Conservation (phyloP, 2,329 filamentous ascomycete species). For the Neurospora crassa region DNA sequence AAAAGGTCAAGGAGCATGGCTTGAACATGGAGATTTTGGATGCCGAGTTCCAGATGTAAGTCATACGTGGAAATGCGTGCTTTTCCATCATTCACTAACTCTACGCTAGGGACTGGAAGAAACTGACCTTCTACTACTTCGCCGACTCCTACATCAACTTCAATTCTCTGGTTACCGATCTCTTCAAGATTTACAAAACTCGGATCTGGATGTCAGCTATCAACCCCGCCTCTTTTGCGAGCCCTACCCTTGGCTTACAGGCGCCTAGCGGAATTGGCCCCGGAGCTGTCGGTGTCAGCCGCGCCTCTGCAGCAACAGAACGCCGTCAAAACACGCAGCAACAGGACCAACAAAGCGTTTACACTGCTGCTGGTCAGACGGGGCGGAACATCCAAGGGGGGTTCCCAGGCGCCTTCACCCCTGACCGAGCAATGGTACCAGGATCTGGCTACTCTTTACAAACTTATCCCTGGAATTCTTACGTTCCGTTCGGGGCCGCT, state of each 20-base stretch:
- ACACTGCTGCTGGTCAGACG: slow-evolving; percentile 27
- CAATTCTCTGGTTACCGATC: slow-evolving; percentile 90
- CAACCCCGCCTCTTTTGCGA: slow-evolving; percentile 91
- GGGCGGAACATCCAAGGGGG: slow-evolving; percentile 33
- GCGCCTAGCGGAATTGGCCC: slow-evolving; percentile 58
- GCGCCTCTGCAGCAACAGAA: slow-evolving; percentile 36
- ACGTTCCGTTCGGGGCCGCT: slow-evolving; percentile 35
- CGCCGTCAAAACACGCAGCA: slow-evolving; percentile 36
- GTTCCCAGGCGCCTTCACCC: slow-evolving; percentile 30
- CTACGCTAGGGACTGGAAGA: slow-evolving; percentile 81
- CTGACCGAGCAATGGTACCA: slow-evolving; percentile 31
- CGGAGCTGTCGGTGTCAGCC: slow-evolving; percentile 51
- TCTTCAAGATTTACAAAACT: slow-evolving; percentile 99
- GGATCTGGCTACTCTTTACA: slow-evolving; percentile 29
- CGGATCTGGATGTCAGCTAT: slow-evolving; percentile 99
- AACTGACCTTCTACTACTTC: slow-evolving; percentile 98
- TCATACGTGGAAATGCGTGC: slow-evolving; percentile 14
- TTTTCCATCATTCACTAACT: slow-evolving; percentile 2
- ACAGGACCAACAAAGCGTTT: slow-evolving; percentile 31
- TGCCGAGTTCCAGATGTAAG: slow-evolving; percentile 96
- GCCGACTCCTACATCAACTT: slow-evolving; percentile 98
- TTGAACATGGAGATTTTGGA: slow-evolving; percentile 98
- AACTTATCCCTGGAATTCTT: slow-evolving; percentile 32
- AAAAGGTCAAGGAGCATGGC: slow-evolving; percentile 90
- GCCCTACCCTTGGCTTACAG: slow-evolving; percentile 61